Percentiles rank a stretch among this genome's conserved stretches.
Conservation (phyloP, 1,139 yeast genomes). For the Scheffersomyces lignicola region DNA sequence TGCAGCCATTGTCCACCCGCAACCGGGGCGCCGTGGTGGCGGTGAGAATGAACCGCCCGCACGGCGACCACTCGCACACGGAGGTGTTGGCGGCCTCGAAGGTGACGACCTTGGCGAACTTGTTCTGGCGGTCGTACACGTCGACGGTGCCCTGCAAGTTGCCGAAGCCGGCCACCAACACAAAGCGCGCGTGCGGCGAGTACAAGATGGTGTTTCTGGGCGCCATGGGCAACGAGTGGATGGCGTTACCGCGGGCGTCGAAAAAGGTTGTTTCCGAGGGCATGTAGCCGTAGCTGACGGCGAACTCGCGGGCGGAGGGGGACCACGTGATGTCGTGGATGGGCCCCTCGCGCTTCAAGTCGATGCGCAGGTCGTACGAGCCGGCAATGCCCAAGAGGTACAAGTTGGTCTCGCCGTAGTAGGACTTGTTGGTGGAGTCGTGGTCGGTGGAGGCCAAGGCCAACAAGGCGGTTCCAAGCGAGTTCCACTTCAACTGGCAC, state of each 20-base stretch:
- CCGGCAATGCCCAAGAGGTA: constrained; percentile 92
- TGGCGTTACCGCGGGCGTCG: constrained; percentile 89
- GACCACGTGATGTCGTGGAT: constrained; percentile 98
- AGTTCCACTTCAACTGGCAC: constrained; percentile 91
- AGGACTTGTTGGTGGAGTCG: constrained; percentile 89
- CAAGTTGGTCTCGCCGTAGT: constrained; percentile 94
- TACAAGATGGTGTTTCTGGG: constrained; percentile 88
- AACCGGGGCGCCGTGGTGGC: constrained; percentile 97
- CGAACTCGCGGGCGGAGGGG: constrained; percentile 94
- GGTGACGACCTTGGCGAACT: constrained; percentile 74
- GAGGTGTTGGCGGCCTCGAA: constrained; percentile 94
- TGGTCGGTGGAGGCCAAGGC: constrained; percentile 96
- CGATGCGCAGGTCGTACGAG: constrained; percentile 84
- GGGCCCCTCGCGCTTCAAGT: constrained; percentile 90
- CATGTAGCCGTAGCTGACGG: constrained; percentile 96
- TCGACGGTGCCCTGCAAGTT: constrained; percentile 97
- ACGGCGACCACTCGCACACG: constrained; percentile 98
- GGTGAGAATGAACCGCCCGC: constrained; percentile 87
- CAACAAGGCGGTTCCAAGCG: constrained; percentile 88
- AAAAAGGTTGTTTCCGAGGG: constrained; percentile 95
- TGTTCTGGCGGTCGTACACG: constrained; percentile 88
- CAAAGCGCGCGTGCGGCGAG: constrained; percentile 92
- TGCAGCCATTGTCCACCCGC: constrained; percentile 93
- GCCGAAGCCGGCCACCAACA: constrained; percentile 96
- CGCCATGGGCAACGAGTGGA: constrained; percentile 80